Evolutionary conservation across 768 basidiomycete genomes (phyloP).

Genomic region (Naganishia kalamii): DNA sequence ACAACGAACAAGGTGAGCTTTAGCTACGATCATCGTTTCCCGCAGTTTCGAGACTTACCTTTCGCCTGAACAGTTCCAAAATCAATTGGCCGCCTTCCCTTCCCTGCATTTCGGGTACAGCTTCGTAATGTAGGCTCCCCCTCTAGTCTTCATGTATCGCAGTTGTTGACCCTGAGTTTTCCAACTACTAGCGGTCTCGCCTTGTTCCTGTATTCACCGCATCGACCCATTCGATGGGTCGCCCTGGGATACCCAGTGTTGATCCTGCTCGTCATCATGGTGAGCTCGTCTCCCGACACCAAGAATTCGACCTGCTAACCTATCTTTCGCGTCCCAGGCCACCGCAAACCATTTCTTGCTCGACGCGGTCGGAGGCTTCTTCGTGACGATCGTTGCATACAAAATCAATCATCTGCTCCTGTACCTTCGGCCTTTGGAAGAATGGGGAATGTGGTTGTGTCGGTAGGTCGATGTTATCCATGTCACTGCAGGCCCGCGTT

Average conservation of each 20-base stretch:
- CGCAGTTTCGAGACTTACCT: background rate
- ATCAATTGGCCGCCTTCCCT: constrained; percentile 39
- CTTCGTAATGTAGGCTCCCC: constrained; percentile 17
- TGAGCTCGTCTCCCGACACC: background rate
- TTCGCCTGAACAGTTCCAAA: constrained; percentile 30
- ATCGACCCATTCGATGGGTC: constrained; percentile 24
- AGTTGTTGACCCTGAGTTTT: no score
- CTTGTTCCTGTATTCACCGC: constrained; percentile 35
- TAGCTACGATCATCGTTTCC: background rate
- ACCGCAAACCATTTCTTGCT: constrained; percentile 39
- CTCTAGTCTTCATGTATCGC: background rate
- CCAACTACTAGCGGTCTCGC: constrained; percentile 31
- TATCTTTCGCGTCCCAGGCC: constrained; percentile 16
- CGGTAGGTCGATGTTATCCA: constrained; percentile 18
- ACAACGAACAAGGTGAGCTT: constrained; percentile 34
- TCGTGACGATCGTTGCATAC: constrained; percentile 35
- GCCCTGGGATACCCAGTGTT: constrained; percentile 33
- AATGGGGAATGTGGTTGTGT: constrained; percentile 36
- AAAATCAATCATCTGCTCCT: constrained; percentile 30
- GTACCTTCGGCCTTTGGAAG: constrained; percentile 38
- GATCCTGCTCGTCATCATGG: constrained; percentile 39
- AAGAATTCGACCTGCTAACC: background rate
- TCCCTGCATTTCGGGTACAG: constrained; percentile 24
- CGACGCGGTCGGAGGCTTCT: constrained; percentile 37
- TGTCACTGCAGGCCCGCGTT: background rate